phyloP scores from a whole-genome alignment of 148 eudicot species.

The Oxyria digyna region DNA sequence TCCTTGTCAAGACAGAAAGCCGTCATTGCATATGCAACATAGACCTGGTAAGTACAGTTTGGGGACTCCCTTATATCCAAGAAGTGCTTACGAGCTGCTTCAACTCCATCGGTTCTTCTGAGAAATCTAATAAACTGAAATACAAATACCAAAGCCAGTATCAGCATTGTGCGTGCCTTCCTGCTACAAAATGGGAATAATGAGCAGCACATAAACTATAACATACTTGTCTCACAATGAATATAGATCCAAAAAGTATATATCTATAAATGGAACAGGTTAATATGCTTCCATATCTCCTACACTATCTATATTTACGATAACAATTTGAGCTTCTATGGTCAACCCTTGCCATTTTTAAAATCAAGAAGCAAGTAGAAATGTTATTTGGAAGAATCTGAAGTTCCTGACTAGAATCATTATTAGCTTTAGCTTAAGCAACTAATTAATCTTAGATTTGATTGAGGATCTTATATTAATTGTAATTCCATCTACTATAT shows the following conservation, averaged over 20 bases:
- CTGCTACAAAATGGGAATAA: background rate
- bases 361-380: background rate
- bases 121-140: slow-evolving; percentile 86
- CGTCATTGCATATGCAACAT: slow-evolving; percentile 90
- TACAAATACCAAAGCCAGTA: slow-evolving; percentile 20
- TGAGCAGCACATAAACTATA: background rate
- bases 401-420: background rate
- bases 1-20: slow-evolving; percentile 98
- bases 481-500: background rate
- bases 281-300: background rate
- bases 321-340: background rate
- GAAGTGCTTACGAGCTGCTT: slow-evolving; percentile 92
- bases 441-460: background rate
- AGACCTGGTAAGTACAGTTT: slow-evolving; percentile 90
- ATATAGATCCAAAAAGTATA: background rate
- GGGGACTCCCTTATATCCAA: slow-evolving; percentile 84
- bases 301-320: background rate
- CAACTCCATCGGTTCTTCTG: slow-evolving; percentile 97
- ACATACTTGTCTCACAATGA: slow-evolving; percentile 2
- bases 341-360: background rate
- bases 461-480: background rate
- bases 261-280: background rate
- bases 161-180: slow-evolving; percentile 1
- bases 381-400: background rate
- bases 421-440: background rate